Evolutionary conservation across 2,329 filamentous ascomycete species (phyloP).

Genomic region (Diaporthe eres): DNA sequence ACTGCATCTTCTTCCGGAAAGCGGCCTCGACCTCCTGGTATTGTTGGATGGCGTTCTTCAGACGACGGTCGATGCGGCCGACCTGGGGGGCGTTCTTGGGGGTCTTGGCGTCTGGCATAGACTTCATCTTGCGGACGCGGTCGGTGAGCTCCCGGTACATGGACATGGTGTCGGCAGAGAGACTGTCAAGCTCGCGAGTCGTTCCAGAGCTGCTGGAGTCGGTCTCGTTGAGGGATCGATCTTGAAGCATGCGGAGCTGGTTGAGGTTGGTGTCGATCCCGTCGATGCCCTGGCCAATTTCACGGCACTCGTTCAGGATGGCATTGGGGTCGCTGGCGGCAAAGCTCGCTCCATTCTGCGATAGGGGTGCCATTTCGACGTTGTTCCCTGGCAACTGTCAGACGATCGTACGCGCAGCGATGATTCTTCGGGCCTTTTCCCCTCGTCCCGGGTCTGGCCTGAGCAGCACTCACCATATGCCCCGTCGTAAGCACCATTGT

Average conservation of each 20-base stretch:
- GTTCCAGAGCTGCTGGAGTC: constrained; percentile 77
- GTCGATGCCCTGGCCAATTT: constrained; percentile 83
- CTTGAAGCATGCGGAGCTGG: constrained; percentile 79
- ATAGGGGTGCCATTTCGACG: constrained; percentile 80
- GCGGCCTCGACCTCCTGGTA: constrained; percentile 86
- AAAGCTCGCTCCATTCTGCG: constrained; percentile 64
- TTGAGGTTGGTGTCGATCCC: constrained; percentile 80
- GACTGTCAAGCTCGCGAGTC: constrained; percentile 78
- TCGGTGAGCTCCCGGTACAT: constrained; percentile 84
- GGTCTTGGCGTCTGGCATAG: constrained; percentile 80
- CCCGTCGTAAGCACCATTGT: constrained; percentile 15
- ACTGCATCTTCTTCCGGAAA: constrained; percentile 84
- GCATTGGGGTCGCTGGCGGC: constrained; percentile 75
- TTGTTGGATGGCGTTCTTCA: constrained; percentile 84
- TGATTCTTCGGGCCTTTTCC: neutral
- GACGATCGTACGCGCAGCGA: neutral
- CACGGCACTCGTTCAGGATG: constrained; percentile 87
- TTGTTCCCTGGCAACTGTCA: constrained; percentile 52
- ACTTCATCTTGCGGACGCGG: constrained; percentile 86
- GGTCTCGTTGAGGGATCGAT: constrained; percentile 79
- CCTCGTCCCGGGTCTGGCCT: neutral
- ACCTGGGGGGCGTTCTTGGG: constrained; percentile 85
- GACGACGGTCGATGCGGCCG: constrained; percentile 81
- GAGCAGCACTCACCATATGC: constrained; percentile 23
- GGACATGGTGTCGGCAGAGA: constrained; percentile 85